Evolutionary conservation across 169 alveolate species (phyloP).

Genomic region (Cryptosporidium meleagridis): DNA sequence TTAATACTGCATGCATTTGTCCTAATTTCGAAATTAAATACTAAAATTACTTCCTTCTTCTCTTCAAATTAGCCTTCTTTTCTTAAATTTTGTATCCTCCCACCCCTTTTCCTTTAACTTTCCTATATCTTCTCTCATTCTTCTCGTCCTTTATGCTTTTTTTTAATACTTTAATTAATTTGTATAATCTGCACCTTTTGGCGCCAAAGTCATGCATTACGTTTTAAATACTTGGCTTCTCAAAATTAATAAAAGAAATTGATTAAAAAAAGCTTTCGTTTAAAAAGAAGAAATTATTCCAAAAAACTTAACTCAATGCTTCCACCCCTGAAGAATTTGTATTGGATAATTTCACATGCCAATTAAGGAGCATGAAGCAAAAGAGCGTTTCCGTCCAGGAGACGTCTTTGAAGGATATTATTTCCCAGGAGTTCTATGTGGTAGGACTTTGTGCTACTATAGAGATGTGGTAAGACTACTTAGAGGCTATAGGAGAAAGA

Average conservation of each 20-base stretch:
- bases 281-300: no score
- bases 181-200: neutral
- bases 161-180: neutral
- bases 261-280: neutral
- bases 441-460: slow-evolving; percentile 51
- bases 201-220: slow-evolving; percentile 16
- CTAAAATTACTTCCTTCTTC: neutral
- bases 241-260: neutral
- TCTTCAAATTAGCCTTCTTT: neutral
- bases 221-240: neutral
- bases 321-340: neutral
- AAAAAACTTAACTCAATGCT: neutral
- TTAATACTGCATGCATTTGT: slow-evolving; percentile 18
- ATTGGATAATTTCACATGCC: neutral
- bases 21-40: slow-evolving; percentile 2
- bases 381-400: slow-evolving; percentile 71
- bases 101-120: neutral
- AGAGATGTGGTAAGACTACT: slow-evolving; percentile 29
- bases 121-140: neutral
- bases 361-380: slow-evolving; percentile 22
- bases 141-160: neutral
- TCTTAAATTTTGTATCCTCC: neutral
- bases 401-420: slow-evolving; percentile 63
- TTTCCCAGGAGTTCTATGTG: slow-evolving; percentile 73
- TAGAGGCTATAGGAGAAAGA: neutral